phyloP scores from a whole-genome alignment of 495 filamentous ascomycete genomes.

The Talaromyces proteolyticus region DNA sequence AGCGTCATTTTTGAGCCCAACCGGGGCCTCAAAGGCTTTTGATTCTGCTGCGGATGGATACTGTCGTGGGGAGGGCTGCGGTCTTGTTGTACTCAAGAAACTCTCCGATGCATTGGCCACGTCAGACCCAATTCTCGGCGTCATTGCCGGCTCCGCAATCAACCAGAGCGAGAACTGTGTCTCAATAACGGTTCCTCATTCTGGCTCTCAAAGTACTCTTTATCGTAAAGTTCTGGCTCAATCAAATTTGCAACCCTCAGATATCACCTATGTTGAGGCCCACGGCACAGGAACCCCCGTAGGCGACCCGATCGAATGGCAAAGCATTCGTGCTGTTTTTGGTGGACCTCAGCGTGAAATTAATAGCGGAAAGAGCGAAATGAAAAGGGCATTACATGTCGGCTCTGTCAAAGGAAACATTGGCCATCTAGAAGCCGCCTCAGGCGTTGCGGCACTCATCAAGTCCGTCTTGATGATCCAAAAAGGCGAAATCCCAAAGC shows the following conservation, averaged over 20 bases:
- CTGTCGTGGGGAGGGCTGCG: constrained; percentile 63
- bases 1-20: constrained; percentile 30
- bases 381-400: constrained; percentile 10
- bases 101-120: constrained; percentile 55
- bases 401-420: constrained; percentile 44
- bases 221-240: constrained; percentile 49
- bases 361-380: too few relatives aligned
- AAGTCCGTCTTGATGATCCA: constrained; percentile 46
- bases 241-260: constrained; percentile 52
- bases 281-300: constrained; percentile 53
- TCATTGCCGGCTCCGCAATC: constrained; percentile 53
- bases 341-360: too few relatives aligned
- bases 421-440: constrained; percentile 47
- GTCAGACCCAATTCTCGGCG: constrained; percentile 56
- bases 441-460: constrained; percentile 37
- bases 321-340: constrained; percentile 26
- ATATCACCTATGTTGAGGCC: constrained; percentile 68
- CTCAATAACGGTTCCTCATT: constrained; percentile 65
- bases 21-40: constrained; percentile 59
- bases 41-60: constrained; percentile 67
- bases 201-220: constrained; percentile 51
- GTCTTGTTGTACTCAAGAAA: constrained; percentile 59
- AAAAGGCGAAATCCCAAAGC: constrained; percentile 29
- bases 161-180: constrained; percentile 62
- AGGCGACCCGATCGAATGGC: constrained; percentile 55